Percentiles rank a stretch among this genome's conserved stretches.
phyloP scores from a whole-genome alignment of 2,329 filamentous ascomycete species.

The Fusarium bulbicola region DNA sequence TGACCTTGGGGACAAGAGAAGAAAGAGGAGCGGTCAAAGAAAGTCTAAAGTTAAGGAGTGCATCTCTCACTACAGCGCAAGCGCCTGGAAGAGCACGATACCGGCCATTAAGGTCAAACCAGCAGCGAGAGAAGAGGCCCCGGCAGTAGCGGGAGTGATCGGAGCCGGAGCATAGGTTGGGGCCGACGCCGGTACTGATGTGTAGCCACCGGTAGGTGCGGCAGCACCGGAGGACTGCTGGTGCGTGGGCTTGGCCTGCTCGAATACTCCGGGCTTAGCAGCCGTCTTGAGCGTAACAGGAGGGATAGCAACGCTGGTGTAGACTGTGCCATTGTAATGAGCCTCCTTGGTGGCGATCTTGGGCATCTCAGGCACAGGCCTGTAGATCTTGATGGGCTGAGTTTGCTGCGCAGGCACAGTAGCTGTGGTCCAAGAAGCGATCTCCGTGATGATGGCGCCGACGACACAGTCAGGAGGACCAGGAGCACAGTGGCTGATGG shows the following conservation, averaged over 20 bases:
- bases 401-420: constrained; percentile 30
- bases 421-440: constrained; percentile 37
- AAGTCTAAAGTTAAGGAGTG: background rate
- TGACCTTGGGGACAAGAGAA: constrained; percentile 1
- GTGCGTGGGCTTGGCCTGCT: constrained; percentile 22
- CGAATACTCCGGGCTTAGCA: constrained; percentile 30
- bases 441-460: constrained; percentile 46
- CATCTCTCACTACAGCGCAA: constrained; percentile 40
- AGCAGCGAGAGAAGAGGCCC: constrained; percentile 50
- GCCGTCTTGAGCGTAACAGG: constrained; percentile 29
- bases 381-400: constrained; percentile 13
- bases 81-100: constrained; percentile 40
- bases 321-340: constrained; percentile 16
- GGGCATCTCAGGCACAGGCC: constrained; percentile 20
- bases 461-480: constrained; percentile 60
- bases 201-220: constrained; percentile 39
- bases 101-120: constrained; percentile 42
- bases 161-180: constrained; percentile 28
- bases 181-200: constrained; percentile 2
- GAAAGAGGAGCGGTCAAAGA: constrained; percentile 1
- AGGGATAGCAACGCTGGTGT: constrained; percentile 21
- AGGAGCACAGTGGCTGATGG: constrained; percentile 63
- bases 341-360: constrained; percentile 12
- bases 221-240: constrained; percentile 29
- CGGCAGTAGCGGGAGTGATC: constrained; percentile 55